These are phyloP conservation scores for Pseudoperonospora humuli DNA, from an alignment of 352 stramenopile genomes.

Conservation along the genomic window DNA sequence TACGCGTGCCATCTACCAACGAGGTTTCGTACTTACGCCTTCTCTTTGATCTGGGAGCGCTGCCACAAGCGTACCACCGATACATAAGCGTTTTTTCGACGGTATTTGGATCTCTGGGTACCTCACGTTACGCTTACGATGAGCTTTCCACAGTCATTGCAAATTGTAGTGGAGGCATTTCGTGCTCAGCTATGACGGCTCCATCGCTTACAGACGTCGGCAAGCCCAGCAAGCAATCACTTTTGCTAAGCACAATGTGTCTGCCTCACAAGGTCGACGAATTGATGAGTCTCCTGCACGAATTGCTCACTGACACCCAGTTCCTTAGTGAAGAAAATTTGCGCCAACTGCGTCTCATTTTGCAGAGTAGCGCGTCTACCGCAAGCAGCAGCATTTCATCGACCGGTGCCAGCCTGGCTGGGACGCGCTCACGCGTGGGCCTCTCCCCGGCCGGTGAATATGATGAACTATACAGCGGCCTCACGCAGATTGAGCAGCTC, in stretches of 20 bases:
- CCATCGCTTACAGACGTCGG: slow-evolving; percentile 45
- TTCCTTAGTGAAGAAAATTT: slow-evolving; percentile 65
- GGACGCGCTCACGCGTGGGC: slow-evolving; percentile 44
- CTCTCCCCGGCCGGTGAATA: slow-evolving; percentile 47
- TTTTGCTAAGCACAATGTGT: slow-evolving; percentile 62
- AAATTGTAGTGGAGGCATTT: slow-evolving; percentile 73
- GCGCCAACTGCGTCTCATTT: slow-evolving; percentile 58
- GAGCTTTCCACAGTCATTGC: slow-evolving; percentile 62
- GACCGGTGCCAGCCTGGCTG: slow-evolving; percentile 50
- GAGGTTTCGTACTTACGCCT: slow-evolving; percentile 78
- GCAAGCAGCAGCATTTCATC: slow-evolving; percentile 69
- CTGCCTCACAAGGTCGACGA: slow-evolving; percentile 68
- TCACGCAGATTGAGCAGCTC: slow-evolving; percentile 70
- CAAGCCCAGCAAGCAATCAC: slow-evolving; percentile 38
- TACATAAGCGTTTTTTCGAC: slow-evolving; percentile 67
- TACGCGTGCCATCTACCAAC: slow-evolving; percentile 70
- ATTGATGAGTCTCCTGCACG: slow-evolving; percentile 44
- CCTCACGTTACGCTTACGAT: slow-evolving; percentile 55
- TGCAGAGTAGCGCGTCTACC: slow-evolving; percentile 61
- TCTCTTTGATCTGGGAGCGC: slow-evolving; percentile 43
- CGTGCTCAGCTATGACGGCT: slow-evolving; percentile 42
- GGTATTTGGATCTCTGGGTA: slow-evolving; percentile 68
- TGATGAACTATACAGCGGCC: slow-evolving; percentile 60
- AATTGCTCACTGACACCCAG: slow-evolving; percentile 69
- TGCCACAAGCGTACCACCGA: slow-evolving; percentile 54